phyloP scores from a whole-genome alignment of 805 yeast species.

The Danielozyma ontarioensis region DNA sequence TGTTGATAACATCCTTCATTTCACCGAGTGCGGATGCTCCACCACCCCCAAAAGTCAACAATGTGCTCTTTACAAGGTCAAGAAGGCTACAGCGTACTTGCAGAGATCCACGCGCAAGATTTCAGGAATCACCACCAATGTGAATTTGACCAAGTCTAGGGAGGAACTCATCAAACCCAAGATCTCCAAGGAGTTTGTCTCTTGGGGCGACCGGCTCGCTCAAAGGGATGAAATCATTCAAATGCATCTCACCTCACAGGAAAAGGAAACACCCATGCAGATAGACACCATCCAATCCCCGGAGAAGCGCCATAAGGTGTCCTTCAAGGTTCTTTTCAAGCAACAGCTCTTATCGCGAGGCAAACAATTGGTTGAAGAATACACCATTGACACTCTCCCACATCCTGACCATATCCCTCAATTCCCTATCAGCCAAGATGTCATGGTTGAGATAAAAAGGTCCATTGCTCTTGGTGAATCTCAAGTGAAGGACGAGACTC shows the following conservation, averaged over 20 bases:
- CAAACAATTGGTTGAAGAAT: slow-evolving; percentile 7
- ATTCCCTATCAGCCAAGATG: slow-evolving; percentile 21
- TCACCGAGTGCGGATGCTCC: slow-evolving; percentile 60
- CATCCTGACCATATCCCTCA: slow-evolving; percentile 6
- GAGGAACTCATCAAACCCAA: slow-evolving; percentile 33
- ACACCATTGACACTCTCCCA: no score
- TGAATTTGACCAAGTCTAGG: slow-evolving; percentile 29
- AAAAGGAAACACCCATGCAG: slow-evolving; percentile 4
- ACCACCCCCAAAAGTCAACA: slow-evolving; percentile 32
- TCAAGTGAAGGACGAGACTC: neutral
- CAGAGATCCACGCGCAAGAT: slow-evolving; percentile 55
- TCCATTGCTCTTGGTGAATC: slow-evolving; percentile 10
- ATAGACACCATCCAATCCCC: slow-evolving; percentile 1
- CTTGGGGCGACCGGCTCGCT: slow-evolving; percentile 32
- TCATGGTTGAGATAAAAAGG: slow-evolving; percentile 17
- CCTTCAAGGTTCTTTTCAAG: slow-evolving; percentile 20
- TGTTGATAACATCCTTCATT: slow-evolving; percentile 55
- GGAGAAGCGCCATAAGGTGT: slow-evolving; percentile 1
- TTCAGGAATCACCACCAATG: slow-evolving; percentile 33
- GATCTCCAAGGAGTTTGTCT: slow-evolving; percentile 23
- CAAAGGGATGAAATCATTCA: slow-evolving; percentile 24
- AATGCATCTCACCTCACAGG: slow-evolving; percentile 14
- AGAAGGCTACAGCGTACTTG: slow-evolving; percentile 55
- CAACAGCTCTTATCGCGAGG: slow-evolving; percentile 17
- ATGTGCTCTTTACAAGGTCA: slow-evolving; percentile 56